Evolutionary conservation across 306 rosid species (phyloP).

Genomic region (Sicyos baderoa): DNA sequence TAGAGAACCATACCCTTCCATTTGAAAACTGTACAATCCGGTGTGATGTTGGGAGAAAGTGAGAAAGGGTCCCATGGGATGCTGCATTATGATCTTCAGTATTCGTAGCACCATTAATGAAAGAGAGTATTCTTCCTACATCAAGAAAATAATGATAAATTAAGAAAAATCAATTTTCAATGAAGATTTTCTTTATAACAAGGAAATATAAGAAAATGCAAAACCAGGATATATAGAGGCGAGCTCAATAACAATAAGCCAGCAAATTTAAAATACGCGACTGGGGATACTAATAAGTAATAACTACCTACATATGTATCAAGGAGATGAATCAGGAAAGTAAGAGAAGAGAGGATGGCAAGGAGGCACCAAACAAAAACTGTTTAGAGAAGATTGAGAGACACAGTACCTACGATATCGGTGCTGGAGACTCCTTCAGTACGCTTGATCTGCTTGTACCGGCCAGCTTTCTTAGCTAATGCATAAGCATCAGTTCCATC

Average conservation of each 20-base stretch:
- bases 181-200: not conserved
- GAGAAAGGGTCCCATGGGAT: slow-evolving; percentile 49
- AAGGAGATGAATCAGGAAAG: not conserved
- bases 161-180: not conserved
- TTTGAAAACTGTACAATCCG: slow-evolving; percentile 95
- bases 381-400: slow-evolving; percentile 25
- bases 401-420: slow-evolving; percentile 85
- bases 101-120: slow-evolving; percentile 30
- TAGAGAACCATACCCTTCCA: slow-evolving; percentile 57
- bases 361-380: not conserved
- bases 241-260: too few relatives aligned
- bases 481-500: slow-evolving; percentile 99
- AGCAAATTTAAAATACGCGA: not conserved
- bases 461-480: slow-evolving; percentile 89
- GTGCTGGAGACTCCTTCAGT: slow-evolving; percentile 99
- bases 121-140: slow-evolving; percentile 85
- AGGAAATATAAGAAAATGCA: not conserved
- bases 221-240: not conserved
- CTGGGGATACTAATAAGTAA: not conserved
- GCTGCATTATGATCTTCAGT: slow-evolving; percentile 33
- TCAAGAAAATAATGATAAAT: slow-evolving; percentile 11
- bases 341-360: slow-evolving; percentile 6
- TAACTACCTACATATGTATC: not conserved
- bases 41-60: slow-evolving; percentile 85
- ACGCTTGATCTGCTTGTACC: slow-evolving; percentile 96